These are phyloP conservation scores for Triticum aestivum DNA, from an alignment of 176 grass and related monocot genomes.

Conservation along the genomic window IWGSC_CS_RefSeq_v2.1 NC_057795.1:684783449-684783948, in stretches of 20 bases:
- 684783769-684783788: slow-evolving; percentile 46
- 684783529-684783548: background rate
- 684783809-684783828: background rate
- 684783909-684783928: slow-evolving; percentile 40
- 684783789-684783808: slow-evolving; percentile 42
- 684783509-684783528: background rate
- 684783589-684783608: background rate
- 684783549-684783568: background rate
- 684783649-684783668: slow-evolving; percentile 20
- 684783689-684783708: background rate
- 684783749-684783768: slow-evolving; percentile 29
- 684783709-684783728: background rate
- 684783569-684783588: background rate
- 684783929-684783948: background rate
- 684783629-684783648: background rate
- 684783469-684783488: no score
- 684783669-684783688: background rate
- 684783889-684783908: slow-evolving; percentile 35
- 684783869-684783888: no score
- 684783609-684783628: no score
- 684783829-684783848: no score
- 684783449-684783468: no score
- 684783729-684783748: background rate
- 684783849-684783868: no score
- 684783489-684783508: no score